These are phyloP conservation scores for Fusarium udum DNA, from an alignment of 2,329 filamentous ascomycete species.

Conservation along the genomic window DNA sequence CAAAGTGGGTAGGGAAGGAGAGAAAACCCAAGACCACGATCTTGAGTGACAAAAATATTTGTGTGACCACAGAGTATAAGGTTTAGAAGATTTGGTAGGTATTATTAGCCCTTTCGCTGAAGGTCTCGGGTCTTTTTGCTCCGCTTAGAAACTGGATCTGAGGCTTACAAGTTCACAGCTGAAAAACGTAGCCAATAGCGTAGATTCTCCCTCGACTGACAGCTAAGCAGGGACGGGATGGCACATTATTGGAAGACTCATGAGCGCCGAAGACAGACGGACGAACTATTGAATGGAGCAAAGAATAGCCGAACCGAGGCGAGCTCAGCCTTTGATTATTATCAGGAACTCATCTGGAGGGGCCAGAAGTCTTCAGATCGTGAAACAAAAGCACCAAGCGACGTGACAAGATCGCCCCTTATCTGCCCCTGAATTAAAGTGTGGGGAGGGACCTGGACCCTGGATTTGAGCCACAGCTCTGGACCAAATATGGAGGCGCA, in stretches of 20 bases:
- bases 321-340: neutral
- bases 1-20: neutral
- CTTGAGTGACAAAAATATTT: neutral
- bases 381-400: conserved; percentile 37
- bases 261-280: neutral
- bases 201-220: conserved; percentile 23
- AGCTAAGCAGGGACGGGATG: conserved; percentile 20
- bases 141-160: conserved; percentile 3
- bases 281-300: conserved; percentile 12
- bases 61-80: neutral
- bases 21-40: neutral
- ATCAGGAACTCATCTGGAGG: conserved; percentile 14
- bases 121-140: neutral
- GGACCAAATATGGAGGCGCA: neutral
- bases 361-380: conserved; percentile 13
- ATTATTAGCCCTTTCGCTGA: neutral
- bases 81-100: neutral
- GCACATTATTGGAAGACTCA: conserved; percentile 20
- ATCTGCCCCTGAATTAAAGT: conserved; percentile 36
- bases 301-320: neutral
- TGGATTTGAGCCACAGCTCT: conserved; percentile 36
- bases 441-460: conserved; percentile 36
- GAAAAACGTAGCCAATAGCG: conserved; percentile 30
- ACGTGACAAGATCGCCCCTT: conserved; percentile 34
- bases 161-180: conserved; percentile 30